phyloP scores from a whole-genome alignment of 495 filamentous ascomycete species.

The Recurvomyces mirabilis region DNA sequence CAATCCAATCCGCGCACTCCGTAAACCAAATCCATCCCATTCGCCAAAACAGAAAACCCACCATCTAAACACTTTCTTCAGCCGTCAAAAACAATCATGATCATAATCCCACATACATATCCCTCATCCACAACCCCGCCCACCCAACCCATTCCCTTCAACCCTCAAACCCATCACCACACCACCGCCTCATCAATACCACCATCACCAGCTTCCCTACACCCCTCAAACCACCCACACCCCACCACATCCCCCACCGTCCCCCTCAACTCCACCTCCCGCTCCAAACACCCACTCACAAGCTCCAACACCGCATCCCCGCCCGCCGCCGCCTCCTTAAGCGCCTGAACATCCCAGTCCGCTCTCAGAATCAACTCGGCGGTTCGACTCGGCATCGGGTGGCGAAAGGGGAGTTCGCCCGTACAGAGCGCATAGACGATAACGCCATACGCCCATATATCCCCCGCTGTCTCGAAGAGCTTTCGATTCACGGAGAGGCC shows the following conservation, averaged over 20 bases:
- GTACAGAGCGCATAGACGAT: constrained; percentile 52
- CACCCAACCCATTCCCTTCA: too few species aligned
- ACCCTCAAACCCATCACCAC: too few species aligned
- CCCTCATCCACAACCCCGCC: too few species aligned
- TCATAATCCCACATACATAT: too few species aligned
- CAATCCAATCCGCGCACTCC: too few species aligned
- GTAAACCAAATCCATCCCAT: too few species aligned
- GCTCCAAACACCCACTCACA: constrained; percentile 32
- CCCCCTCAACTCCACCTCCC: constrained; percentile 28
- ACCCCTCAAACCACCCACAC: constrained; percentile 45
- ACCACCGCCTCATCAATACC: too few species aligned
- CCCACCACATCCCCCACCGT: constrained; percentile 35
- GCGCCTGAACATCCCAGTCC: constrained; percentile 46
- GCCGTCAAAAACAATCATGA: too few species aligned
- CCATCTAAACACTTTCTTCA: too few species aligned
- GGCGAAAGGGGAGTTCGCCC: constrained; percentile 57
- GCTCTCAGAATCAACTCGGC: constrained; percentile 50
- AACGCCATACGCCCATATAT: constrained; percentile 67
- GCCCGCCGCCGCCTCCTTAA: constrained; percentile 25
- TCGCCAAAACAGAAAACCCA: too few species aligned
- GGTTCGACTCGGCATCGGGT: constrained; percentile 48
- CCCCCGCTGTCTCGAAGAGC: constrained; percentile 45
- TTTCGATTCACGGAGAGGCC: constrained; percentile 35
- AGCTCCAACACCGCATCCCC: constrained; percentile 27
- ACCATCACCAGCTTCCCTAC: background rate